phyloP scores from a whole-genome alignment of 139 green algal species.

The Coelastrella sp. region DNA sequence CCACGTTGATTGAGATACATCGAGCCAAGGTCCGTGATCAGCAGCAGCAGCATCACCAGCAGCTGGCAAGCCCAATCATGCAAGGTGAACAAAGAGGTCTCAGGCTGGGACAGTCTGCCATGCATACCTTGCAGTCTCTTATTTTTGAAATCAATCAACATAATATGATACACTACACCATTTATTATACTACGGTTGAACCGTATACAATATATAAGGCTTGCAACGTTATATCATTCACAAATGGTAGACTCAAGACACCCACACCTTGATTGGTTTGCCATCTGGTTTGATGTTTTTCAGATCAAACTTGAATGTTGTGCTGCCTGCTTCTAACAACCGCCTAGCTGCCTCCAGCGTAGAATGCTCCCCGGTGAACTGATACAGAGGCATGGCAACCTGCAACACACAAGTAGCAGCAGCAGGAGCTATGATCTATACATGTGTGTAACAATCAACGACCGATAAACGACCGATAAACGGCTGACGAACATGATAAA shows the following conservation, averaged over 20 bases:
- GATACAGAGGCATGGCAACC: constrained; percentile 42
- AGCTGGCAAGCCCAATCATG: not conserved
- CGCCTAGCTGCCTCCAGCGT: constrained; percentile 20
- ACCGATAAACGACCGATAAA: too few species aligned
- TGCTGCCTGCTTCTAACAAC: constrained; percentile 15
- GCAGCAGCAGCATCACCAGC: not conserved
- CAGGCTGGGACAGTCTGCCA: too few species aligned
- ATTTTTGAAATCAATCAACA: too few species aligned
- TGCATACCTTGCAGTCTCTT: too few species aligned
- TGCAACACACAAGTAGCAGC: not conserved
- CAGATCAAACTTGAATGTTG: constrained; percentile 45
- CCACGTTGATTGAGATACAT: not conserved
- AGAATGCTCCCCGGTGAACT: constrained; percentile 31
- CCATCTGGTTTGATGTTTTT: constrained; percentile 35
- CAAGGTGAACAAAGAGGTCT: too few species aligned
- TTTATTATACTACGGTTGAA: too few species aligned
- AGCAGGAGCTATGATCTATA: not conserved
- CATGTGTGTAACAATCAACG: not conserved
- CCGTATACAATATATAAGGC: too few species aligned
- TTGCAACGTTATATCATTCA: too few species aligned
- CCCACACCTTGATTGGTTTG: constrained; percentile 16
- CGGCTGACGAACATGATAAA: too few species aligned
- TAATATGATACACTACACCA: too few species aligned
- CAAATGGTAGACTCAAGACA: not conserved
- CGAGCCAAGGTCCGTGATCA: not conserved